Percentiles rank a stretch among this genome's conserved stretches.
phyloP scores from a whole-genome alignment of 2,329 filamentous ascomycete genomes.

The Hymenoscyphus infarciens region DNA sequence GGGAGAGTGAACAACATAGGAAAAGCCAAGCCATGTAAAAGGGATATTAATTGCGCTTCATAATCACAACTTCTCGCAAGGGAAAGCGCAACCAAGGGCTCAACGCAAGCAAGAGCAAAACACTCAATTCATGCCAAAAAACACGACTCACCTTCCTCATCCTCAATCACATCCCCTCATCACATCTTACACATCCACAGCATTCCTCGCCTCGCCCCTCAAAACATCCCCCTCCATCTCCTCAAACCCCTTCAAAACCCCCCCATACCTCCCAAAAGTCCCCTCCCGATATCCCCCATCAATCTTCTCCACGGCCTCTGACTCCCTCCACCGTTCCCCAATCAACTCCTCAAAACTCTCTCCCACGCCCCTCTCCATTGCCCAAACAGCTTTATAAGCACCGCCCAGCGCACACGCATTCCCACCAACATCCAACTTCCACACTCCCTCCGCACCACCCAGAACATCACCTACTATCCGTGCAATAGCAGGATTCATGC shows the following conservation, averaged over 20 bases:
- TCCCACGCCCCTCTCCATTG: conserved; percentile 58
- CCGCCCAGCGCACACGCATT: conserved; percentile 93
- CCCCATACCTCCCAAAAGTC: conserved; percentile 73
- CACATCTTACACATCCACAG: too few species aligned
- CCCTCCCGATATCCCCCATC: conserved; percentile 75
- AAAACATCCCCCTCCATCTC: conserved; percentile 69
- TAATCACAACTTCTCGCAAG: too few species aligned
- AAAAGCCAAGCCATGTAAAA: too few species aligned
- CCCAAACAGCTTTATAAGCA: conserved; percentile 96
- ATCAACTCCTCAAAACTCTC: conserved; percentile 90
- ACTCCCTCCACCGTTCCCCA: conserved; percentile 79
- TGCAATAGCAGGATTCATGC: conserved; percentile 84
- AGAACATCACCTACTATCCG: conserved; percentile 82
- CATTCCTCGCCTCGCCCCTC: conserved; percentile 28
- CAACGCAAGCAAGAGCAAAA: too few species aligned
- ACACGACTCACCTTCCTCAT: too few species aligned
- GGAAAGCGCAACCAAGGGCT: too few species aligned
- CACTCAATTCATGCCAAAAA: too few species aligned
- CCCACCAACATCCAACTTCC: conserved; percentile 87
- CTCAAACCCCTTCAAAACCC: conserved; percentile 72
- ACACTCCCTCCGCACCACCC: conserved; percentile 85
- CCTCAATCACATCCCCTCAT: too few species aligned
- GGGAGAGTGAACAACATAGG: too few species aligned
- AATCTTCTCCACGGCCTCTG: conserved; percentile 76
- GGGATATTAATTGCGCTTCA: too few species aligned